Evolutionary conservation across 768 basidiomycete species (phyloP).

Genomic region (Boletus patriciae): DNA sequence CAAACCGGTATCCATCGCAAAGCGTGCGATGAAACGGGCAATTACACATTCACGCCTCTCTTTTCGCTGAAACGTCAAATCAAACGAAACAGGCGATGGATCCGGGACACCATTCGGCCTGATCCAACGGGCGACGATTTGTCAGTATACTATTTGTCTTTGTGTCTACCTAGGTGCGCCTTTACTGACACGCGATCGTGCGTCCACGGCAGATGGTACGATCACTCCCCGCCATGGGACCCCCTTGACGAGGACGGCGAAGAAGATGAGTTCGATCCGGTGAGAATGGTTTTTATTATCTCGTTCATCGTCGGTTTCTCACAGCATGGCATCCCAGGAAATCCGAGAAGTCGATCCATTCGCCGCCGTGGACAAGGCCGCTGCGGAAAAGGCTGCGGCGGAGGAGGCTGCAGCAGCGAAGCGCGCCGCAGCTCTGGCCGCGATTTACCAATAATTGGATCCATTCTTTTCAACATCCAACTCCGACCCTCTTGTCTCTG

Average conservation of each 20-base stretch:
- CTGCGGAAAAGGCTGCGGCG: not conserved
- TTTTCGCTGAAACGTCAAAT: slow-evolving; percentile 18
- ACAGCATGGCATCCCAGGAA: slow-evolving; percentile 1
- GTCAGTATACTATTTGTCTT: slow-evolving; percentile 14
- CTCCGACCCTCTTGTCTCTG: not conserved
- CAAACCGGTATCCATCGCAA: slow-evolving; percentile 20
- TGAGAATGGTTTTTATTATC: slow-evolving; percentile 1
- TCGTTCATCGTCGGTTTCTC: not conserved
- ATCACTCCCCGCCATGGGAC: slow-evolving; percentile 23
- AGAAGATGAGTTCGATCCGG: slow-evolving; percentile 21
- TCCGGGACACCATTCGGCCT: slow-evolving; percentile 15
- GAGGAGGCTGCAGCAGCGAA: not conserved
- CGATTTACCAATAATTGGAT: not conserved
- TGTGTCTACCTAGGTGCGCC: not conserved
- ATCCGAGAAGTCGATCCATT: slow-evolving; percentile 14
- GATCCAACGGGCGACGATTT: slow-evolving; percentile 18
- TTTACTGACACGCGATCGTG: not conserved
- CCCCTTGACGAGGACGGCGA: slow-evolving; percentile 28
- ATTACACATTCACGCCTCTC: slow-evolving; percentile 20
- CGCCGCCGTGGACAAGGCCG: slow-evolving; percentile 5
- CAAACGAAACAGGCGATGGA: slow-evolving; percentile 5
- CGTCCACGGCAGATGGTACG: slow-evolving; percentile 19
- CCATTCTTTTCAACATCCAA: not conserved
- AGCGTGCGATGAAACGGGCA: slow-evolving; percentile 18
- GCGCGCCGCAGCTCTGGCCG: too few relatives aligned